Evolutionary conservation across 176 grass and related monocot species (phyloP), one percentile per base, ranked within the genome.

Genomic region (Aegilops sharonensis): DNA sequence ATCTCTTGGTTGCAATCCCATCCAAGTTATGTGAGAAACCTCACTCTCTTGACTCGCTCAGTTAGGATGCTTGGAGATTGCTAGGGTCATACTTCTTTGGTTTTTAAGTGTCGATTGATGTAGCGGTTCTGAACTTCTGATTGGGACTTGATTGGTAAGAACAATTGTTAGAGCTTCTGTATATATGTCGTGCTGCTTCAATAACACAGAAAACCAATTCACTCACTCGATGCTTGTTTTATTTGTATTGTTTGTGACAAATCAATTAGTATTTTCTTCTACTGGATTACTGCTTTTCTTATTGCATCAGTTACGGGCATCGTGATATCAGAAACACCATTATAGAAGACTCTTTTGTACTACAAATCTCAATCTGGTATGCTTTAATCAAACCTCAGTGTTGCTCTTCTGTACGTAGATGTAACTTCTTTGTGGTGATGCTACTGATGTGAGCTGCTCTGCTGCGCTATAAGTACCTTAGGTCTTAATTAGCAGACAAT

Each of bases 141-240:
- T 81, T 80, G 29, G 21, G 29, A 73, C 25, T 81, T 60, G 60
- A 45, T 75, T 68, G 89, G 67, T 80, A 80, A 84, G 89, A 87
- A 87, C 47, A 68, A 84, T 75, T 68, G n/a, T 75, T 83, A 18
- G 56, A 69, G 36, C 81, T 80, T 76, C 15, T 87, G 89, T 91
- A 91, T 45, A 91, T 91, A 84, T 3, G 10, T 36, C 36, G 40
- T 88, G 75, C 63, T 89, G 36, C 36, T 91, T 29, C 30, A 76
- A 50, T 81, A 87, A 84, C 48, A 87, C 31, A 84, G 75, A 21
- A 32, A 77, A 87, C 66, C 35, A 48, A 21, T 76, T 77, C 17
- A 25, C 75, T 59, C 17, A 21, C 68, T 27, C 21, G 64, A 32
- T 64, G 56, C 35, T 77, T 47, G 29, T 63, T 86, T 85, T 36